Percentiles rank a stretch among this genome's conserved stretches.
Evolutionary conservation across 768 basidiomycete genomes (phyloP).

Genomic region (Leccinum uliginosum): DNA sequence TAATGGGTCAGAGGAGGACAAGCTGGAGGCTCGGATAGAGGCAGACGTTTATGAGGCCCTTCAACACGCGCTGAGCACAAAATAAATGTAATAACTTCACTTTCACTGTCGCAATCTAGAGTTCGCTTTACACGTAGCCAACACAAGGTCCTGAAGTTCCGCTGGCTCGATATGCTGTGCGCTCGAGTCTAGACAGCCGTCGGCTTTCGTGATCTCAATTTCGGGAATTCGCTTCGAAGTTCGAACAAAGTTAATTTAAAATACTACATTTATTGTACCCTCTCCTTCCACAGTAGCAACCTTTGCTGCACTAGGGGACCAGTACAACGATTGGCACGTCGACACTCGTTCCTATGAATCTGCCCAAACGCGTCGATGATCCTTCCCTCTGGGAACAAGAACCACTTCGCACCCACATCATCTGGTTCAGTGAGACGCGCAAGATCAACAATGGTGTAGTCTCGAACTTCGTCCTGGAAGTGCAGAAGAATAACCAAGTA

Average conservation of each 20-base stretch:
- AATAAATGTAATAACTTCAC: conserved; percentile 28
- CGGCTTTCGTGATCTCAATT: neutral
- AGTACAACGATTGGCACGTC: too few relatives aligned
- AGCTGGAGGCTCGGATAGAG: conserved; percentile 90
- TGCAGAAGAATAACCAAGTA: conserved; percentile 13
- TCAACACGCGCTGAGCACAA: conserved; percentile 71
- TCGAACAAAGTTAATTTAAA: neutral
- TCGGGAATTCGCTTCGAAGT: neutral
- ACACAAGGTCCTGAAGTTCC: neutral
- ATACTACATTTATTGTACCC: neutral
- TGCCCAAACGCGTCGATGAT: conserved; percentile 14
- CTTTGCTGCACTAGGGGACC: neutral
- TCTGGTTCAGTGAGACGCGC: neutral
- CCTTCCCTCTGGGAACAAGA: conserved; percentile 20
- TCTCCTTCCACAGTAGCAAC: neutral
- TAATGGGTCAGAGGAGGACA: conserved; percentile 88
- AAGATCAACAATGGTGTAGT: neutral
- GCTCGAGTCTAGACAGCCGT: neutral
- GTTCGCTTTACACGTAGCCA: neutral
- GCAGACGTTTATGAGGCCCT: conserved; percentile 95
- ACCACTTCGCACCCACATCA: conserved; percentile 10
- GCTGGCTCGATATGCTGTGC: neutral
- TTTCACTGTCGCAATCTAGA: conserved; percentile 14
- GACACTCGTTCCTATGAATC: conserved; percentile 13
- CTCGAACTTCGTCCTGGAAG: conserved; percentile 7